Evolutionary conservation across 495 filamentous ascomycete species (phyloP), one percentile per base, ranked within the genome.

Genomic region (Polyplosphaeria fusca): DNA sequence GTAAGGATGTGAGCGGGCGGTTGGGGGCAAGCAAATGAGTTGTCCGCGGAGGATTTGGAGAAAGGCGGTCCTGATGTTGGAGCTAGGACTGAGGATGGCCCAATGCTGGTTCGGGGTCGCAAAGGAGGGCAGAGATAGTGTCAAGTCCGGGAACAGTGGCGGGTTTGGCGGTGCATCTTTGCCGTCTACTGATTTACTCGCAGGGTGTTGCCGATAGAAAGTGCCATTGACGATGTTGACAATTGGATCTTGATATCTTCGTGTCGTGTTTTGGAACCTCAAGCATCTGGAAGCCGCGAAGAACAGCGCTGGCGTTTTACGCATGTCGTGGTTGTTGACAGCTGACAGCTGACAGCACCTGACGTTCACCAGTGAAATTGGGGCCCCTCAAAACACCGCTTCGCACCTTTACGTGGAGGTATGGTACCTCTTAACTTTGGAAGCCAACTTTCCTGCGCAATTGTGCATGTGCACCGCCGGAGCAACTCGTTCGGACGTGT

Each of bases 171-270:
- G 13, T 45, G 48, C 46, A 42, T 67, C 55, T 38, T 67, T 43
- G 1, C 57, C 61, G 32, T 66, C 53, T 35, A 67, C 46, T 24
- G 76, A 63, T 16, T 26, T 42, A 23, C 76, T 71, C 20, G 75
- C 76, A 13, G 88, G 89, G 68, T 91, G 86, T 41, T 83, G 79
- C 16, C 85, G 82, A 71, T 93, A 92, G 67, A 95, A 95, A 2
- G 86, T 89, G 56, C 76, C 88, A 71, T 88, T 79, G 58, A 78
- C 52, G 65, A 95, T 91, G 55, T 73, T 75, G 47, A 95, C 82
- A 41, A 95, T 75, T 7, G 88, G 86, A 22, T 73, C 66, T 48
- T 24, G 40, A 39, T 42, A 40, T 11, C 43, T 13, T 20, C 39
- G 30, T 5, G n/a, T 39, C 2, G 55, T 45, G 16, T 38, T 18